Evolutionary conservation across 805 yeast species (phyloP).

Genomic region (Maudiozyma serrabonitensis): DNA sequence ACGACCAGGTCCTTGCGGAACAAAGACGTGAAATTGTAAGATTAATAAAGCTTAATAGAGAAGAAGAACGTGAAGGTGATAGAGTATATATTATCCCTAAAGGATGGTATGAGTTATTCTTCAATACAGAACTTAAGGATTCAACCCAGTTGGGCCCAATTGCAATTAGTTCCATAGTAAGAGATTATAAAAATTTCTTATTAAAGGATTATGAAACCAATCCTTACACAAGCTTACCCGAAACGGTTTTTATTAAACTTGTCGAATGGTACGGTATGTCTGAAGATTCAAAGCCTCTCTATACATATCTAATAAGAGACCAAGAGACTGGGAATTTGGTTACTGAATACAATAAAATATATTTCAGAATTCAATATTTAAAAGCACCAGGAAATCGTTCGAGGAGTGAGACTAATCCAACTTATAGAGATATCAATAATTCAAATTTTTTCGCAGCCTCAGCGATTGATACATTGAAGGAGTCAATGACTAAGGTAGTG

Average conservation of each 20-base stretch:
- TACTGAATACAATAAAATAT: conserved; percentile 31
- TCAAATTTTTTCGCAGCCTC: conserved; percentile 29
- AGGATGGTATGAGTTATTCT: conserved; percentile 35
- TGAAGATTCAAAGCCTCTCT: conserved; percentile 30
- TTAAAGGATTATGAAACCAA: conserved; percentile 19
- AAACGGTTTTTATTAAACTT: conserved; percentile 36
- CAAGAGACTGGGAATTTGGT: conserved; percentile 20
- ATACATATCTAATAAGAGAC: conserved; percentile 29
- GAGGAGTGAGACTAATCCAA: neutral
- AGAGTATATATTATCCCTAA: conserved; percentile 40
- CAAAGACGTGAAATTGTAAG: conserved; percentile 15
- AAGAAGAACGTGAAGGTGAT: conserved; percentile 36
- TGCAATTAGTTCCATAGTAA: conserved; percentile 37
- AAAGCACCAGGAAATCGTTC: conserved; percentile 9
- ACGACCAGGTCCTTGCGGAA: neutral
- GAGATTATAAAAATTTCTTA: conserved; percentile 36
- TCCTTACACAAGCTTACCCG: conserved; percentile 33
- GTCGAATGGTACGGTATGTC: conserved; percentile 46
- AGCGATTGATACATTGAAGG: conserved; percentile 23
- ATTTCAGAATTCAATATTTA: conserved; percentile 30
- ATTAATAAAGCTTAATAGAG: conserved; percentile 8
- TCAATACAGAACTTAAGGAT: conserved; percentile 18
- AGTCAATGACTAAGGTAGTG: conserved; percentile 15
- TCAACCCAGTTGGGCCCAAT: conserved; percentile 37
- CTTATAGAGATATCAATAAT: conserved; percentile 8